These are phyloP conservation scores for Adansonia digitata DNA, from an alignment of 345 rosid genomes.

Conservation along the genomic window DNA sequence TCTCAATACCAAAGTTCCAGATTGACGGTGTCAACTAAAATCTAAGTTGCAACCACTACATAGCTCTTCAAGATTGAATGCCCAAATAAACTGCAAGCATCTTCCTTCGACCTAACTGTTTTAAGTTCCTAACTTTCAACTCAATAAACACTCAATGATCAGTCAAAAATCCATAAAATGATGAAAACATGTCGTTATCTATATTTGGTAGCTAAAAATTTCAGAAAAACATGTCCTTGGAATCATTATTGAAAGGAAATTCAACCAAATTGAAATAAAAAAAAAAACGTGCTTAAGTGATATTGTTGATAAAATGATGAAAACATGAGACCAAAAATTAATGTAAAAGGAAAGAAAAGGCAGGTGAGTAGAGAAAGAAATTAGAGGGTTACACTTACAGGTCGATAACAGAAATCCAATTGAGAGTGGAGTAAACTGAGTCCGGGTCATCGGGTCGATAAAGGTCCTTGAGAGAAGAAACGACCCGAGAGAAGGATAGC, in stretches of 20 bases:
- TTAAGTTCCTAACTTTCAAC: background rate
- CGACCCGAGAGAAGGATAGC: slow-evolving; percentile 69
- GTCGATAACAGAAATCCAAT: slow-evolving; percentile 87
- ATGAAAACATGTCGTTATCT: too few relatives aligned
- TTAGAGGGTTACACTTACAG: slow-evolving; percentile 68
- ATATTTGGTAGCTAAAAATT: background rate
- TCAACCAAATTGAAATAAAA: background rate
- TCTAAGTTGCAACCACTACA: background rate
- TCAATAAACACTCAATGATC: background rate
- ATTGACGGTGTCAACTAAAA: background rate
- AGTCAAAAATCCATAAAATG: background rate
- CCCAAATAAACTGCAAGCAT: background rate
- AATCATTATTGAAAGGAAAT: background rate
- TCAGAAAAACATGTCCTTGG: background rate
- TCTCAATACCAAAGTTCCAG: background rate
- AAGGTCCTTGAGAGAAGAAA: slow-evolving; percentile 53
- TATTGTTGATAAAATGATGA: background rate
- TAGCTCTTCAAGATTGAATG: background rate
- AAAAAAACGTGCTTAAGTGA: background rate
- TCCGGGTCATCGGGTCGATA: slow-evolving; percentile 82
- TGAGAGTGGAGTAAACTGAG: slow-evolving; percentile 82
- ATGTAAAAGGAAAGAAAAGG: background rate
- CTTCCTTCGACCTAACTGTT: background rate
- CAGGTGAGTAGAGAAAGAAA: background rate
- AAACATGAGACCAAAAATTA: background rate